Percentiles rank a stretch among this genome's conserved stretches.
These are phyloP conservation scores for Ogataea hybrid DNA, from an alignment of 1,139 yeast species.

Conservation along the genomic window DNA sequence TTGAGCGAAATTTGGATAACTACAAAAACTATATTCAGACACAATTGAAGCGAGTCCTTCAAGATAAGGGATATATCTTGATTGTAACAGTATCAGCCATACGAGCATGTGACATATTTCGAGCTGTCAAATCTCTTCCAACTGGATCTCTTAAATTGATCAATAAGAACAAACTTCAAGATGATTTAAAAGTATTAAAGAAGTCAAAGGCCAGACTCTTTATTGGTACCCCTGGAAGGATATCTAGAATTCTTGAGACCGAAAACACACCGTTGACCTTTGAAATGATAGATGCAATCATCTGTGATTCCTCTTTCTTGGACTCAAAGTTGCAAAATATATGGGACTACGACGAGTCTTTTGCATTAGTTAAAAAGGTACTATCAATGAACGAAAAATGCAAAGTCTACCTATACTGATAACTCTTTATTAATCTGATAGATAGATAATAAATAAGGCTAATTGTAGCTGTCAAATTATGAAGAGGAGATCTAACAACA, in stretches of 20 bases:
- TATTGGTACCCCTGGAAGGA: constrained; percentile 66
- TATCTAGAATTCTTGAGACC: constrained; percentile 49
- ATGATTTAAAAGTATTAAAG: constrained; percentile 52
- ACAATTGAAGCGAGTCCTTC: constrained; percentile 21
- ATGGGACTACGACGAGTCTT: constrained; percentile 57
- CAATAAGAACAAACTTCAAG: constrained; percentile 60
- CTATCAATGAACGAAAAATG: constrained; percentile 39
- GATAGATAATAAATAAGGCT: neutral
- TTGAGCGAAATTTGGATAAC: constrained; percentile 48
- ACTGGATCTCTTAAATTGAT: constrained; percentile 65
- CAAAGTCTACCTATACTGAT: constrained; percentile 48
- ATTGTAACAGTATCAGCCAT: constrained; percentile 67
- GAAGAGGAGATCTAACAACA: no score
- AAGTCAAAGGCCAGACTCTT: constrained; percentile 52
- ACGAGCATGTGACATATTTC: constrained; percentile 68
- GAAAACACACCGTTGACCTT: constrained; percentile 38
- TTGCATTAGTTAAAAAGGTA: constrained; percentile 41
- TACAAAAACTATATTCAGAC: constrained; percentile 43
- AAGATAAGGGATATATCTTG: constrained; percentile 44
- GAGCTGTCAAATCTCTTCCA: constrained; percentile 53
- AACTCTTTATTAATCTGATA: neutral
- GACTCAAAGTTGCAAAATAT: constrained; percentile 62
- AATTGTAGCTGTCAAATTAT: no score
- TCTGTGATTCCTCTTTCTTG: constrained; percentile 63
- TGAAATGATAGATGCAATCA: constrained; percentile 51